Percentiles rank a stretch among this genome's conserved stretches.
Evolutionary conservation across 2,329 filamentous ascomycete species (phyloP).

Genomic region (Cladorrhinum sp.): DNA sequence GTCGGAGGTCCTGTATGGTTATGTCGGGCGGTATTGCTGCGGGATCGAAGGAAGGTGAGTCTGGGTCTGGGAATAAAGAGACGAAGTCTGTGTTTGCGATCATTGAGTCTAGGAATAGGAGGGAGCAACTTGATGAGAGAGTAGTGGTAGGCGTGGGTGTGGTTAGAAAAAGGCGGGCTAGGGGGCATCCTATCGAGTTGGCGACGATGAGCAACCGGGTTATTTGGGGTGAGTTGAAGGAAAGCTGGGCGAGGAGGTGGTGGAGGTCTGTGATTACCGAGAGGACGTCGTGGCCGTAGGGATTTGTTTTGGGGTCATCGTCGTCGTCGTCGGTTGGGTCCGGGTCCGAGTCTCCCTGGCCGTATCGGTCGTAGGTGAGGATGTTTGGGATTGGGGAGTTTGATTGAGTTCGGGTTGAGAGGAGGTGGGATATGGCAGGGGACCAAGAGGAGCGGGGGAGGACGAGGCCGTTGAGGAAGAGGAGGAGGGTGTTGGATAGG

Average conservation of each 20-base stretch:
- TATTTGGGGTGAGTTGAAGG: constrained; percentile 26
- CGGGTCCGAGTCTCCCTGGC: constrained; percentile 48
- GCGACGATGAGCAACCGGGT: constrained; percentile 43
- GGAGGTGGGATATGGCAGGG: constrained; percentile 16
- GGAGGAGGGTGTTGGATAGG: constrained; percentile 21
- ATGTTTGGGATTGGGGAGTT: constrained; percentile 36
- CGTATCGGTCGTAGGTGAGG: constrained; percentile 57
- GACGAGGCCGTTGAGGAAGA: constrained; percentile 29
- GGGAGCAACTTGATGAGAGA: constrained; percentile 42
- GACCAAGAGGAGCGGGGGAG: constrained; percentile 23
- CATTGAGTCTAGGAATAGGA: constrained; percentile 55
- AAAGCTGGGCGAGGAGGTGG: constrained; percentile 41
- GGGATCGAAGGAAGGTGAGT: constrained; percentile 43
- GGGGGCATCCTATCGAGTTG: constrained; percentile 52
- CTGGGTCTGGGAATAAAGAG: constrained; percentile 54
- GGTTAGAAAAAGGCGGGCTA: constrained; percentile 52
- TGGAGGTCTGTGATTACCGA: constrained; percentile 44
- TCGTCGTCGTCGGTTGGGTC: too few relatives aligned
- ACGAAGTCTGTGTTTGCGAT: constrained; percentile 57
- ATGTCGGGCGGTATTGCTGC: constrained; percentile 39
- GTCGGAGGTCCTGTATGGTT: constrained; percentile 33
- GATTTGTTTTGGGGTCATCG: constrained; percentile 38
- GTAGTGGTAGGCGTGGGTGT: constrained; percentile 39
- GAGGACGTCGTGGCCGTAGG: constrained; percentile 46
- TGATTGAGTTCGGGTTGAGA: constrained; percentile 9